These are phyloP conservation scores for Trichoderma asperelloides DNA, from an alignment of 495 filamentous ascomycete species.

Conservation along the genomic window DNA sequence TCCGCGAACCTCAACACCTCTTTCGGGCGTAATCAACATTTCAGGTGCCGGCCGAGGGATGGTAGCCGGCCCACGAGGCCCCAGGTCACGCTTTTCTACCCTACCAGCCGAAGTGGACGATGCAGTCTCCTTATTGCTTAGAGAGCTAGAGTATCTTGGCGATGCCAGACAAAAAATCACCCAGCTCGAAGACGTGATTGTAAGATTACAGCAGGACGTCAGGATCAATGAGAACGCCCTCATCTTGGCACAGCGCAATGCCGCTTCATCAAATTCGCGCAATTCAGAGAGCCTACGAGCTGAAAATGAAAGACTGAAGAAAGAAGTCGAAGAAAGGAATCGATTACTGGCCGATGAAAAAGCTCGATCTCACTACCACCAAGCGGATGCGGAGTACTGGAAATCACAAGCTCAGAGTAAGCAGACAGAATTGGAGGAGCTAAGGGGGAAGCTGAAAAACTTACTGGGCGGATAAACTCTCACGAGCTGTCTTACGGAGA, in stretches of 20 bases:
- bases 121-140: background rate
- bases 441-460: background rate
- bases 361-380: background rate
- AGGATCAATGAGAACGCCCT: background rate
- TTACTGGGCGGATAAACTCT: background rate
- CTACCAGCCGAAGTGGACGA: background rate
- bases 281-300: background rate
- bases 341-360: background rate
- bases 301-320: background rate
- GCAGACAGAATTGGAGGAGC: background rate
- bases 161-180: background rate
- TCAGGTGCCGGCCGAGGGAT: background rate
- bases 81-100: background rate
- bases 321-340: background rate
- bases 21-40: background rate
- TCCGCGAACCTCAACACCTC: background rate
- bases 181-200: background rate
- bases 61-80: background rate
- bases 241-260: background rate
- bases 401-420: background rate
- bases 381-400: background rate
- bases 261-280: background rate
- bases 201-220: background rate
- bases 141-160: background rate
- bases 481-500: background rate